Percentiles rank a stretch among this genome's conserved stretches.
phyloP scores from a whole-genome alignment of 2,329 filamentous ascomycete species.

The Scedosporium apiospermum region DNA sequence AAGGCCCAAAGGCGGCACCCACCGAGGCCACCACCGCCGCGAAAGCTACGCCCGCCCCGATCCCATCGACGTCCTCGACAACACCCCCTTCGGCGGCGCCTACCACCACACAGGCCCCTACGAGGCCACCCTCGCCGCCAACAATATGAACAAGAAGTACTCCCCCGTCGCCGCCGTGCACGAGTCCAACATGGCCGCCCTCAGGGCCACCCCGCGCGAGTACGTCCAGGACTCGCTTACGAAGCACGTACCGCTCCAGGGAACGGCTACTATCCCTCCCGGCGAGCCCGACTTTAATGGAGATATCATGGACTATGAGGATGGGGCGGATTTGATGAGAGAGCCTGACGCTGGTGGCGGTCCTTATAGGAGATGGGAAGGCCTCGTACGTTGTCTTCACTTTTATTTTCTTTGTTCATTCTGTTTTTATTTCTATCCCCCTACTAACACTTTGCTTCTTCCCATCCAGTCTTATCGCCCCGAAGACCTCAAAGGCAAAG shows the following conservation, averaged over 20 bases:
- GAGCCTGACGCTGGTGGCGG: slow-evolving; percentile 59
- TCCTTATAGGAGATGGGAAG: slow-evolving; percentile 69
- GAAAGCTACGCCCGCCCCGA: slow-evolving; percentile 37
- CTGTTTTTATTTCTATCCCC: too few relatives aligned
- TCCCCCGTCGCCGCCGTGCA: slow-evolving; percentile 71
- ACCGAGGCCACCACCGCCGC: slow-evolving; percentile 1
- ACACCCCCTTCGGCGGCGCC: slow-evolving; percentile 36
- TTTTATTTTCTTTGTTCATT: background rate
- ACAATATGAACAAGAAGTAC: slow-evolving; percentile 54
- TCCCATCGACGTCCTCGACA: slow-evolving; percentile 71
- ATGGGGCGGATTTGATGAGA: slow-evolving; percentile 79
- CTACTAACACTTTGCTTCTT: background rate
- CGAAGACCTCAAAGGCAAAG: slow-evolving; percentile 74
- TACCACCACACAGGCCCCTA: slow-evolving; percentile 92
- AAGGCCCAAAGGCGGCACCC: slow-evolving; percentile 10
- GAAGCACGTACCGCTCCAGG: slow-evolving; percentile 71
- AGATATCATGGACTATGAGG: slow-evolving; percentile 65
- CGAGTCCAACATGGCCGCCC: slow-evolving; percentile 63
- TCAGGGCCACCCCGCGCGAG: slow-evolving; percentile 72
- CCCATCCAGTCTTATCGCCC: slow-evolving; percentile 46
- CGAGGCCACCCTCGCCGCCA: slow-evolving; percentile 67
- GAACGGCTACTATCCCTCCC: slow-evolving; percentile 66
- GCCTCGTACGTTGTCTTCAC: slow-evolving; percentile 42
- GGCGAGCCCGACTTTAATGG: slow-evolving; percentile 61
- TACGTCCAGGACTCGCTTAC: slow-evolving; percentile 65